phyloP scores from a whole-genome alignment of 495 filamentous ascomycete species.

The Neurospora sp. region DNA sequence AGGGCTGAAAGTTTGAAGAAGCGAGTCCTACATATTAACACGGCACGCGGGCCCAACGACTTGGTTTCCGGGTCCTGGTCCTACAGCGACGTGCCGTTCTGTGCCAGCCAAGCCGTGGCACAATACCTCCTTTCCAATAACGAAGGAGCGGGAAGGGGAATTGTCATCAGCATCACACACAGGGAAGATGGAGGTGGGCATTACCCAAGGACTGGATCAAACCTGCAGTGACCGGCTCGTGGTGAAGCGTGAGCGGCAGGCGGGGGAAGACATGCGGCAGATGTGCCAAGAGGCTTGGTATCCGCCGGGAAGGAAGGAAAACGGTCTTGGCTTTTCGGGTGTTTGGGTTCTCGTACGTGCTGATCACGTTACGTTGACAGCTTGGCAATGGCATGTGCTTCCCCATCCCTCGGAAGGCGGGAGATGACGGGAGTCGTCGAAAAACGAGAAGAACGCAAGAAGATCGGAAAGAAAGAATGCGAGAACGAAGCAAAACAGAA shows the following conservation, averaged over 20 bases:
- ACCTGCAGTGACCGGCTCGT: background rate
- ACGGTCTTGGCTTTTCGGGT: background rate
- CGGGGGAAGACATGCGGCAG: background rate
- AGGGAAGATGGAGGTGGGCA: background rate
- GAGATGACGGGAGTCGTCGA: background rate
- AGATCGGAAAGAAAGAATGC: background rate
- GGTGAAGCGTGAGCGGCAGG: background rate
- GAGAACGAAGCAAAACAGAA: background rate
- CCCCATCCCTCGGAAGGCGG: background rate
- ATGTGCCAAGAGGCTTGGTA: background rate
- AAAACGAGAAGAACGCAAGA: background rate
- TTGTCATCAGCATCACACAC: background rate
- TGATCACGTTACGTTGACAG: background rate
- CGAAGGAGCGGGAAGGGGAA: background rate
- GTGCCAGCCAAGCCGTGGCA: background rate
- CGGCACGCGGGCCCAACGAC: background rate
- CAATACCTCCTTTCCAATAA: background rate
- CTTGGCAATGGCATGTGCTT: background rate
- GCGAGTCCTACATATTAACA: background rate
- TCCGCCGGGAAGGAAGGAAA: background rate
- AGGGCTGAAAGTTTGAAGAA: background rate
- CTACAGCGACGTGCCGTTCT: background rate
- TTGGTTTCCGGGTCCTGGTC: background rate
- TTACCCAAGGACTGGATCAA: background rate
- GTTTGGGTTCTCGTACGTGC: background rate